Conservation (phyloP, 768 basidiomycete genomes). For the Trametes cingulata region DNA sequence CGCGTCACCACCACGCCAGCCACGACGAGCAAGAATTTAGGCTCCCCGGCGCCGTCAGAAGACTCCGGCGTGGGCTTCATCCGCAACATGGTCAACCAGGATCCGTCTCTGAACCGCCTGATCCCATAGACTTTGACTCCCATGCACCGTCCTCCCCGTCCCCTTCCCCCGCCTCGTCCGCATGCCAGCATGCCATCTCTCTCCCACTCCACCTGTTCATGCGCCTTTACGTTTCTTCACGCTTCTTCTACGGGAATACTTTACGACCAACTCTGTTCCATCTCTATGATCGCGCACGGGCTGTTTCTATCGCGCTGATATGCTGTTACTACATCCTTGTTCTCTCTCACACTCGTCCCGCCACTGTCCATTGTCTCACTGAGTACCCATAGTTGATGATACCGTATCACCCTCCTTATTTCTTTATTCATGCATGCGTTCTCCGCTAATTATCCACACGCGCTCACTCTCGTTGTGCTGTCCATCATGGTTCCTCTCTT, state of each 20-base stretch:
- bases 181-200: slow-evolving; percentile 7
- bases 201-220: slow-evolving; percentile 11
- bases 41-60: slow-evolving; percentile 75
- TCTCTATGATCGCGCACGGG: slow-evolving; percentile 26
- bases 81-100: slow-evolving; percentile 77
- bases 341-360: neutral
- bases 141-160: slow-evolving; percentile 5
- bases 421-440: slow-evolving; percentile 26
- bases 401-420: slow-evolving; percentile 34
- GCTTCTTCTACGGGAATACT: slow-evolving; percentile 27
- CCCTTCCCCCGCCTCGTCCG: neutral
- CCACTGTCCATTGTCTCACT: slow-evolving; percentile 26
- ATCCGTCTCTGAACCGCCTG: slow-evolving; percentile 58
- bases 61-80: slow-evolving; percentile 86
- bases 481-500: slow-evolving; percentile 14
- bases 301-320: slow-evolving; percentile 28
- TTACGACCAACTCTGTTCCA: slow-evolving; percentile 31
- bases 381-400: slow-evolving; percentile 33
- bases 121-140: slow-evolving; percentile 26
- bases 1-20: slow-evolving; percentile 35
- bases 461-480: slow-evolving; percentile 29
- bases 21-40: slow-evolving; percentile 46
- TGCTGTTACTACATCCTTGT: slow-evolving; percentile 26
- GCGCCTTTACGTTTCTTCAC: slow-evolving; percentile 23
- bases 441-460: slow-evolving; percentile 21